phyloP scores from a whole-genome alignment of 352 stramenopile genomes.

The Phytophthora sojae region DNA sequence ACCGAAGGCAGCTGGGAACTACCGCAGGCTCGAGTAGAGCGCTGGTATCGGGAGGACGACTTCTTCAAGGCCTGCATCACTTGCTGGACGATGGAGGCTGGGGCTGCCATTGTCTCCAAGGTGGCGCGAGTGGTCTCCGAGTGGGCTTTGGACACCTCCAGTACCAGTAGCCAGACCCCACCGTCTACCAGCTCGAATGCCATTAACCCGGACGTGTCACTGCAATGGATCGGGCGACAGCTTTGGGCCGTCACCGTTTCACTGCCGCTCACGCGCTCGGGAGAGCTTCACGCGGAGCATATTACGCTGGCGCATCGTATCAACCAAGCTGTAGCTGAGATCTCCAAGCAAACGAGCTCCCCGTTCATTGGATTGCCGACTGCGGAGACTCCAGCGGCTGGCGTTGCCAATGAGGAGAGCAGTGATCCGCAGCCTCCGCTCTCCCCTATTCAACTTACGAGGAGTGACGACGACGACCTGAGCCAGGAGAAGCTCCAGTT shows the following conservation, averaged over 20 bases:
- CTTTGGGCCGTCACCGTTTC: conserved; percentile 76
- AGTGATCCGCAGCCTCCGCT: conserved; percentile 7
- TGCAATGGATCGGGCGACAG: conserved; percentile 81
- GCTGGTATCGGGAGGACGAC: conserved; percentile 78
- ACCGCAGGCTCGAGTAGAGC: conserved; percentile 60
- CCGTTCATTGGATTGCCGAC: neutral
- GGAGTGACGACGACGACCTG: conserved; percentile 15
- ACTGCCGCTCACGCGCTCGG: conserved; percentile 62
- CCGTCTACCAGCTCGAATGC: neutral
- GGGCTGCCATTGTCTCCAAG: conserved; percentile 65
- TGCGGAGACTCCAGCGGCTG: neutral
- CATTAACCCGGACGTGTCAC: conserved; percentile 77
- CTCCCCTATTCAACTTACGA: conserved; percentile 13
- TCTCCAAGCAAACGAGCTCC: conserved; percentile 32
- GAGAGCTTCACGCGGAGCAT: conserved; percentile 73
- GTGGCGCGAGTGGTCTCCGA: conserved; percentile 58
- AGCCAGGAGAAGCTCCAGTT: conserved; percentile 10
- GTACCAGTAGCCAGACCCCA: neutral
- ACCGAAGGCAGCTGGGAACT: conserved; percentile 39
- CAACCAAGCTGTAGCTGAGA: conserved; percentile 64
- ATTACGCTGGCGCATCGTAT: conserved; percentile 66
- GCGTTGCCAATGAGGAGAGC: neutral
- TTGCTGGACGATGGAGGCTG: conserved; percentile 79
- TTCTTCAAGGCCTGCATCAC: conserved; percentile 79
- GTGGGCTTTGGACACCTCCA: conserved; percentile 26